Conservation (phyloP, 805 yeast species). For the Candida easanensis region DNA sequence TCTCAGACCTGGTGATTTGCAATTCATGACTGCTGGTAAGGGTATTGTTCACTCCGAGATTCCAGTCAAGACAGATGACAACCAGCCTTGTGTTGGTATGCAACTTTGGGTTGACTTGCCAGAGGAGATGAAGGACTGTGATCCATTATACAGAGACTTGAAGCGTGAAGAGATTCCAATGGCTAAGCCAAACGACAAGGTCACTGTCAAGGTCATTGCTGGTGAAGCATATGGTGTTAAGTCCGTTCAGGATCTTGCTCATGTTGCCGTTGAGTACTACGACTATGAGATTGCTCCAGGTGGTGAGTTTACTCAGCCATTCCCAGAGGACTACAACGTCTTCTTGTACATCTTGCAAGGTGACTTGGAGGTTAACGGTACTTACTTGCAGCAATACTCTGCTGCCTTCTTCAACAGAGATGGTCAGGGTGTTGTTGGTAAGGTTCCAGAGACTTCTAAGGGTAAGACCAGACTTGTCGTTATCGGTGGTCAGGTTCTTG, state of each 20-base stretch:
- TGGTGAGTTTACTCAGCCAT: conserved; percentile 56
- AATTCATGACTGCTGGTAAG: conserved; percentile 91
- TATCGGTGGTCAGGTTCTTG: conserved; percentile 71
- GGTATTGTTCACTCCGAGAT: conserved; percentile 87
- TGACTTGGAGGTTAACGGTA: conserved; percentile 44
- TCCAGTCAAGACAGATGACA: conserved; percentile 57
- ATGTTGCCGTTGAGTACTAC: conserved; percentile 76
- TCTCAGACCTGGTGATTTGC: conserved; percentile 78
- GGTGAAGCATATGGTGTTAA: conserved; percentile 78
- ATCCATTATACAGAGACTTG: conserved; percentile 79
- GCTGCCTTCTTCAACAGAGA: conserved; percentile 65
- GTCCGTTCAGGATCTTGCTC: conserved; percentile 71
- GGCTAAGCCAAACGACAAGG: conserved; percentile 61
- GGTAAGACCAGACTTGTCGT: conserved; percentile 60
- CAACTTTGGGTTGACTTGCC: conserved; percentile 91
- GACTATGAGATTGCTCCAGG: conserved; percentile 64
- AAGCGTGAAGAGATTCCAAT: conserved; percentile 68
- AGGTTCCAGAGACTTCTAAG: conserved; percentile 39
- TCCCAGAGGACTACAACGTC: conserved; percentile 61
- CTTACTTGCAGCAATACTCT: conserved; percentile 42
- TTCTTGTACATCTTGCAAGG: conserved; percentile 72
- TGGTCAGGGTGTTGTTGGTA: conserved; percentile 60
- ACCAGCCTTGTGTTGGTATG: conserved; percentile 59
- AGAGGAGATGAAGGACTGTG: conserved; percentile 52
- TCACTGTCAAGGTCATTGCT: conserved; percentile 67